Percentiles rank a stretch among this genome's conserved stretches.
These are phyloP conservation scores for Kluyveromyces aestuarii DNA, from an alignment of 805 yeast genomes.

Conservation along the genomic window DNA sequence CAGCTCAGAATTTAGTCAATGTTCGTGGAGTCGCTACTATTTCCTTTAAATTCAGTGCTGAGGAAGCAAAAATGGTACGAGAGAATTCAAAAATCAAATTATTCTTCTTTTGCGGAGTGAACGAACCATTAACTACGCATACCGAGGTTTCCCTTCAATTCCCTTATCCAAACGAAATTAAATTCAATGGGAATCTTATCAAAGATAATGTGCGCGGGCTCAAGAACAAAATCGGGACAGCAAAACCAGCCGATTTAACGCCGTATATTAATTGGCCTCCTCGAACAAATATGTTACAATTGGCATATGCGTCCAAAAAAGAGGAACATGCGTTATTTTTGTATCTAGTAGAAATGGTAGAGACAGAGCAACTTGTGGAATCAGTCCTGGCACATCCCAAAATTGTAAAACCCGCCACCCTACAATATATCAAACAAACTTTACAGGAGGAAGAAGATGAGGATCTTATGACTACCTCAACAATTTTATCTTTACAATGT, in stretches of 20 bases:
- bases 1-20: slow-evolving; percentile 32
- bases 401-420: slow-evolving; percentile 43
- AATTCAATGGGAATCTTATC: slow-evolving; percentile 43
- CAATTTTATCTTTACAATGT: slow-evolving; percentile 61
- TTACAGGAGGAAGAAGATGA: slow-evolving; percentile 51
- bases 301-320: slow-evolving; percentile 51
- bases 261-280: slow-evolving; percentile 29
- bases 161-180: slow-evolving; percentile 65
- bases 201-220: slow-evolving; percentile 61
- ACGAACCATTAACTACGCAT: slow-evolving; percentile 15
- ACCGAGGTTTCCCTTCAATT: slow-evolving; percentile 69
- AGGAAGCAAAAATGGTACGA: slow-evolving; percentile 34
- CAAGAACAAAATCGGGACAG: slow-evolving; percentile 68
- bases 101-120: slow-evolving; percentile 48
- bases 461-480: slow-evolving; percentile 57
- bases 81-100: slow-evolving; percentile 30
- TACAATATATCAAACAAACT: slow-evolving; percentile 34
- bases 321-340: slow-evolving; percentile 43
- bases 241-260: slow-evolving; percentile 75
- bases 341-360: slow-evolving; percentile 45
- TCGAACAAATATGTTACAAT: slow-evolving; percentile 35
- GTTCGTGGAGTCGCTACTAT: slow-evolving; percentile 38
- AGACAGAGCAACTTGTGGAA: slow-evolving; percentile 35
- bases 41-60: slow-evolving; percentile 34
- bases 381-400: slow-evolving; percentile 39